Base-by-base conservation (phyloP, 371 early-diverging fungal genomes). In the Syncephalastrum monosporum region DNA sequence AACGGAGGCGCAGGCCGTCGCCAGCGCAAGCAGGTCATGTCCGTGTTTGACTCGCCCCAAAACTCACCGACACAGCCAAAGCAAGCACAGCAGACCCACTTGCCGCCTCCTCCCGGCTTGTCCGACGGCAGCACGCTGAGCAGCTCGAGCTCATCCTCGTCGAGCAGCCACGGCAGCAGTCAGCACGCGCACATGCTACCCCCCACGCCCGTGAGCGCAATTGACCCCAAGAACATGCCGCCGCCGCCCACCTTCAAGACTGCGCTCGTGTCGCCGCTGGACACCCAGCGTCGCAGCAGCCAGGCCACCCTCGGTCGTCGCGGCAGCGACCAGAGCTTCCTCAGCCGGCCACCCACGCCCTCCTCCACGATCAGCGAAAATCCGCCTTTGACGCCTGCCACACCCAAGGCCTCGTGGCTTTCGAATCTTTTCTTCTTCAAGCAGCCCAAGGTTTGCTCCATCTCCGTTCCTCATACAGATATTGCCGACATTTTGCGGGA, bases 391-490 rank as follows among this genome's bases (percentile, higher is more conserved):
- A 29, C 38, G 38, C 19, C 67, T 24, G 23, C 63, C 13, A 41
- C 58, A 12, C 61, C 64, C 43, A 71, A 67, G 38, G 42, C 72
- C 1, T 71, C 72, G 3, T 79, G 79, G 79, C 60, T 79, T 0
- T 64, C 65, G 14, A 64, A 75, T 15, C 65, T 79, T 16, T 79
- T 79, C 64, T 65, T 73, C 53, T 75, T 79, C 42, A 79, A 79
- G 53, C 75, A 79, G 19, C 79, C 79, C 15, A 79, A 79, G 38
- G 67, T 60, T 3, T 72, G 77, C 48, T 65, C 68, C 3, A 47
- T 76, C 42, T 59, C 66, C 15, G 62, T 76, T n/a, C 63, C 68
- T 41, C 63, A 67, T 14, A 63, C 67, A 3, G 55, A 73, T 19
- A 67, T 61, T 5, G 61, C 61, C 4, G 54, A 59, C 13, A 61